Evolutionary conservation across 139 green algal species (phyloP).

Genomic region (Limnomonas spitsbergensis): DNA sequence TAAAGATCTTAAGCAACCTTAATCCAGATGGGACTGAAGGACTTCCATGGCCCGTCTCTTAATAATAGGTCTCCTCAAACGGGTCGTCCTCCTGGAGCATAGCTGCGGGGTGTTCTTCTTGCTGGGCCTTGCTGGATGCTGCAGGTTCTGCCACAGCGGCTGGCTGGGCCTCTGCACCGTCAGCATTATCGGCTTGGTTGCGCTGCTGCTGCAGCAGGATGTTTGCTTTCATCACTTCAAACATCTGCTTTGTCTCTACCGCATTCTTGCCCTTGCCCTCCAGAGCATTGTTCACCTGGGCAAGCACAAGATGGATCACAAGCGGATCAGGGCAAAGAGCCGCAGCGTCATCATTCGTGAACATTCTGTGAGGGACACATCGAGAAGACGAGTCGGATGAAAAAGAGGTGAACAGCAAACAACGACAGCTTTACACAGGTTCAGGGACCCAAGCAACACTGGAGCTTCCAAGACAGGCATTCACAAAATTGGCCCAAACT

Average conservation of each 20-base stretch:
- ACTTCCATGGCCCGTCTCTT: too few relatives aligned
- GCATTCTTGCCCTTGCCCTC: conserved; percentile 1
- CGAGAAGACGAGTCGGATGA: neutral
- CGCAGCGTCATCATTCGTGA: neutral
- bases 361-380: neutral
- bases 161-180: neutral
- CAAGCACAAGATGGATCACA: neutral
- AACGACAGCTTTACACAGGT: too few relatives aligned
- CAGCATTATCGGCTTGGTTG: neutral
- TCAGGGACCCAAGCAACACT: too few relatives aligned
- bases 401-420: neutral
- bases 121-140: neutral
- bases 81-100: neutral
- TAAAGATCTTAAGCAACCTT: too few relatives aligned
- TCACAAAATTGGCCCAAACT: too few relatives aligned
- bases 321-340: neutral
- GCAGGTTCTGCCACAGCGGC: neutral
- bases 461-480: too few relatives aligned
- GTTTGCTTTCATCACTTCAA: conserved; percentile 16
- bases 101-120: neutral
- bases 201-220: conserved; percentile 17
- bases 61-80: neutral
- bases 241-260: conserved; percentile 10
- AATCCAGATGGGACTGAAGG: too few relatives aligned
- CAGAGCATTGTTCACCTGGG: conserved; percentile 13